A percentile compares a stretch with the other conserved stretches of the same genome.
Conservation (phyloP, 148 eudicot genomes). For the Vaccinium myrtillus region DNA sequence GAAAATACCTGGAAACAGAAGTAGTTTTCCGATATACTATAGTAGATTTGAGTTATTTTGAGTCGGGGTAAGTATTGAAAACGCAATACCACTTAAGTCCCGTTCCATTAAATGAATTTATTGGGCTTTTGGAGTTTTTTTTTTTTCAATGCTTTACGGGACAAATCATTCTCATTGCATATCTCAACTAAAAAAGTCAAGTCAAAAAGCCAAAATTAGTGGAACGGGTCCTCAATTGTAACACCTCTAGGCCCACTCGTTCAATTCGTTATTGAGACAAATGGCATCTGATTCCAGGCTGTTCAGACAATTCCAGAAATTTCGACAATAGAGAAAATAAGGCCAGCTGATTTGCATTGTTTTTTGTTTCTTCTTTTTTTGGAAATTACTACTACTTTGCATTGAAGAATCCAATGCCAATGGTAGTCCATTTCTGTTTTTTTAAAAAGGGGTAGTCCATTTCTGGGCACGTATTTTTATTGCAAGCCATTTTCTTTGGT, state of each 20-base stretch:
- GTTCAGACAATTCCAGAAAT: not conserved
- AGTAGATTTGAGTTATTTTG: too few relatives aligned
- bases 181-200: too few relatives aligned
- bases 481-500: not conserved
- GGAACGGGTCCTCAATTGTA: not conserved
- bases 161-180: too few relatives aligned
- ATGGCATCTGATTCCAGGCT: not conserved
- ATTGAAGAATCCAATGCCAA: constrained; percentile 5
- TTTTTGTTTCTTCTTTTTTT: not conserved
- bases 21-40: too few relatives aligned
- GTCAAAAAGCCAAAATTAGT: too few relatives aligned
- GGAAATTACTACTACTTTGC: not conserved
- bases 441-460: not conserved
- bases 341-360: not conserved
- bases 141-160: too few relatives aligned
- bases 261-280: not conserved
- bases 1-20: too few relatives aligned
- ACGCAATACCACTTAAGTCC: too few relatives aligned
- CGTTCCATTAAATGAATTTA: too few relatives aligned
- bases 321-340: not conserved
- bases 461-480: not conserved
- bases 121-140: too few relatives aligned
- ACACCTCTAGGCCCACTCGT: not conserved
- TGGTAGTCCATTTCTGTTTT: not conserved
- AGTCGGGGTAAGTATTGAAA: too few relatives aligned